These are phyloP conservation scores for Zoysia japonica DNA, from an alignment of 176 grass and related monocot genomes.

Conservation along the genomic window DNA sequence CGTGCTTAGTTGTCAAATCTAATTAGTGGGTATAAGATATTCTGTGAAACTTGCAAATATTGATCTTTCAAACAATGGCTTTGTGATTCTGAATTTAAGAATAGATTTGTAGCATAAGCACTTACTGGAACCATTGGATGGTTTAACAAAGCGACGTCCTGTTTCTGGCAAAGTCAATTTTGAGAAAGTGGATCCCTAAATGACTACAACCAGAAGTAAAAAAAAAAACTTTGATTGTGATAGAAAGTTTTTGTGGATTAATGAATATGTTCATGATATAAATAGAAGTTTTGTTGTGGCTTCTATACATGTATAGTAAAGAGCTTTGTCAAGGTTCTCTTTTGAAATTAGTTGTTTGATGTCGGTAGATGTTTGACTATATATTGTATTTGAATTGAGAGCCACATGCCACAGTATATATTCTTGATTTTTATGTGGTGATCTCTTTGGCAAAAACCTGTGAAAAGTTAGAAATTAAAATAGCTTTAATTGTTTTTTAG, in stretches of 20 bases:
- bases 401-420: not conserved
- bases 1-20: no score
- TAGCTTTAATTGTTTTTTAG: no score
- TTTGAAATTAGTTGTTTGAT: conserved; percentile 12
- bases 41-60: no score
- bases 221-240: not conserved
- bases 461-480: not conserved
- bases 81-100: no score
- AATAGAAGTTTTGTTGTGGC: not conserved
- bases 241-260: not conserved
- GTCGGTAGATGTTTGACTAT: not conserved
- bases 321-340: not conserved
- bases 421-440: not conserved
- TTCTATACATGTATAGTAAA: not conserved
- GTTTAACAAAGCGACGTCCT: no score
- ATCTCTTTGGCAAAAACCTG: conserved; percentile 10
- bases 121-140: no score
- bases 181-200: no score
- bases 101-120: no score
- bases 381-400: not conserved
- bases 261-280: not conserved
- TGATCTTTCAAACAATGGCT: no score
- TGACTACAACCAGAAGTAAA: no score
- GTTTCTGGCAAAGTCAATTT: no score
- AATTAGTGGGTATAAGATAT: no score